Conservation (phyloP, 768 basidiomycete genomes). For the Ramaria rubella region DNA sequence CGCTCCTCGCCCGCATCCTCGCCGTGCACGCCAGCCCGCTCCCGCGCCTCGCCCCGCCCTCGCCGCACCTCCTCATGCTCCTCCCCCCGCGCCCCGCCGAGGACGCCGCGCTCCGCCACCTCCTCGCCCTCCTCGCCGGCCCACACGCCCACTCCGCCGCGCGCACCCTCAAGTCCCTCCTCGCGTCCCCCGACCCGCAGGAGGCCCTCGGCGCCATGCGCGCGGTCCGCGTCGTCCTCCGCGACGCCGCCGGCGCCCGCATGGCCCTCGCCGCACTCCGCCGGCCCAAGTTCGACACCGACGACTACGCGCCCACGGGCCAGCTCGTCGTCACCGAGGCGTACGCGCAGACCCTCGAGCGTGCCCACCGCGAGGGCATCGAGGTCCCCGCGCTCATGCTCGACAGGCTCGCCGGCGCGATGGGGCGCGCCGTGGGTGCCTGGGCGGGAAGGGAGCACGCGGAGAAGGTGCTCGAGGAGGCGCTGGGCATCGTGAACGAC, state of each 20-base stretch:
- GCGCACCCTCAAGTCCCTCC: not conserved
- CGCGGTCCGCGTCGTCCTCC: constrained; percentile 7
- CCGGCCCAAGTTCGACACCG: not conserved
- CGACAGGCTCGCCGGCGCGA: not conserved
- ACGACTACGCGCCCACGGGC: not conserved
- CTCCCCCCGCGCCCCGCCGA: constrained; percentile 24
- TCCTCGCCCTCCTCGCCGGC: constrained; percentile 49
- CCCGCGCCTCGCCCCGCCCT: constrained; percentile 49
- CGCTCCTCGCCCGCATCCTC: constrained; percentile 64
- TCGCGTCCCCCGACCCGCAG: not conserved
- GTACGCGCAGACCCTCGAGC: not conserved
- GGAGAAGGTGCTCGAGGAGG: constrained; percentile 52
- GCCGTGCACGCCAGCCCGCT: constrained; percentile 61
- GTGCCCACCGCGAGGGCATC: constrained; percentile 2
- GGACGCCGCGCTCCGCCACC: constrained; percentile 49
- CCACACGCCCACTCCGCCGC: constrained; percentile 1
- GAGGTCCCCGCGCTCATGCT: constrained; percentile 4
- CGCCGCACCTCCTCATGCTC: constrained; percentile 19
- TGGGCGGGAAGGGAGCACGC: not conserved
- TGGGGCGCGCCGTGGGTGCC: not conserved
- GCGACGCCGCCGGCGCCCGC: constrained; percentile 4
- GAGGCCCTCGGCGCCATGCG: constrained; percentile 9
- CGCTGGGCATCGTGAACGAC: constrained; percentile 62
- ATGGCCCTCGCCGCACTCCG: constrained; percentile 6
- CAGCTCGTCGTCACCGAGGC: not conserved